A percentile compares a stretch with the other conserved stretches of the same genome.
Evolutionary conservation across 176 grass and related monocot species (phyloP).

Genomic region (Oryza rufipogon): DNA sequence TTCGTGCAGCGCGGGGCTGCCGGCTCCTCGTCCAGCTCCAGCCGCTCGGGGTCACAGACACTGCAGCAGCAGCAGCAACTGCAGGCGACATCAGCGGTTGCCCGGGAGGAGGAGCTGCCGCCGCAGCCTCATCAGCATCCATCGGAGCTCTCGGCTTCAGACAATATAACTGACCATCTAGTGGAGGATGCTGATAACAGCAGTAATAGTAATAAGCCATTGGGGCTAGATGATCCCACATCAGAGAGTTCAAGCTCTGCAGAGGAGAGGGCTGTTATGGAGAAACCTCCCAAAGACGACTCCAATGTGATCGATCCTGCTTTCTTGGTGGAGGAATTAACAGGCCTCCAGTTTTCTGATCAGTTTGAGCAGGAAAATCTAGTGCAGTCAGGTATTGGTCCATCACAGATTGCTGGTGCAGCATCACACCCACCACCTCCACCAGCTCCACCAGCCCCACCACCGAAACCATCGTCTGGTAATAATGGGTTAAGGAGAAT

Average conservation of each 20-base stretch:
- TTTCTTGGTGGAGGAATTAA: conserved; percentile 51
- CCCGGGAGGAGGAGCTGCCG: conserved; percentile 50
- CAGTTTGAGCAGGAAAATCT: conserved; percentile 52
- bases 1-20: conserved; percentile 80
- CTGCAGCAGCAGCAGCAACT: conserved; percentile 36
- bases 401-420: conserved; percentile 50
- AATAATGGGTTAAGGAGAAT: conserved; percentile 66
- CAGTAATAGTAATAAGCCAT: conserved; percentile 48
- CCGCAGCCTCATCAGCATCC: conserved; percentile 50
- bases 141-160: conserved; percentile 37
- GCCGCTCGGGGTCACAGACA: conserved; percentile 52
- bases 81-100: conserved; percentile 33
- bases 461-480: conserved; percentile 61
- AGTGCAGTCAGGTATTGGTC: conserved; percentile 35
- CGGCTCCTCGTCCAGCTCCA: conserved; percentile 77
- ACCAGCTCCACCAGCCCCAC: conserved; percentile 73
- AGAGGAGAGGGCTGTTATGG: conserved; percentile 45
- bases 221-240: conserved; percentile 36
- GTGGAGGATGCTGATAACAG: conserved; percentile 44
- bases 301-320: conserved; percentile 42
- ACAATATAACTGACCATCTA: conserved; percentile 41
- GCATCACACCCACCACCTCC: conserved; percentile 73
- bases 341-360: conserved; percentile 49
- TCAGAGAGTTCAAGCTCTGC: conserved; percentile 42
- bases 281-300: conserved; percentile 59